Evolutionary conservation across 306 rosid genomes (phyloP).

Genomic region (Malus sylvestris): DNA sequence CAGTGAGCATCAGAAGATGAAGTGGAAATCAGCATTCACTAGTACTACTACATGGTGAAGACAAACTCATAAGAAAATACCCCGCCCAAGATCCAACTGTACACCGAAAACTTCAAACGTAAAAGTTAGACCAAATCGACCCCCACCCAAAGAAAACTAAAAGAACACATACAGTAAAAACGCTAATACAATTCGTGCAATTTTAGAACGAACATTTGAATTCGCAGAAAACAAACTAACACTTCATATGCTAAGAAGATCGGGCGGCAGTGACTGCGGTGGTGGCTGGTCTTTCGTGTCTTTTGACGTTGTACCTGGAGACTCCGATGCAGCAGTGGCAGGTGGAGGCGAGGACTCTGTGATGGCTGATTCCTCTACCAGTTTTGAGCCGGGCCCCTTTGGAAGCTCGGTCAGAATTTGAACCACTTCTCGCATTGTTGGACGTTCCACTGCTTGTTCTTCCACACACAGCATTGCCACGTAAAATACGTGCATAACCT

Average conservation of each 20-base stretch:
- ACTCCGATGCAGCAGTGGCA: conserved; percentile 34
- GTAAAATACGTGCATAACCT: conserved; percentile 81
- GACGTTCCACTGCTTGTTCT: conserved; percentile 94
- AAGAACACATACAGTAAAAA: conserved; percentile 13
- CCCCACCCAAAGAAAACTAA: conserved; percentile 17
- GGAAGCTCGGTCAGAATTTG: conserved; percentile 94
- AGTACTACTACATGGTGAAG: conserved; percentile 7
- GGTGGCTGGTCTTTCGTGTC: conserved; percentile 48
- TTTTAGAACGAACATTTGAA: conserved; percentile 25
- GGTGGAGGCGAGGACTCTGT: conserved; percentile 41
- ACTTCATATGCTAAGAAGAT: conserved; percentile 81
- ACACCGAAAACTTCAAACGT: conserved; percentile 35
- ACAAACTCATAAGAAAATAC: conserved; percentile 10
- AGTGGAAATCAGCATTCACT: conserved; percentile 15
- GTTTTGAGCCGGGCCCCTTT: conserved; percentile 45
- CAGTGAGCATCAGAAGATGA: conserved; percentile 4
- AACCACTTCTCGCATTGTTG: conserved; percentile 96
- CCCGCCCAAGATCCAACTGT: conserved; percentile 59
- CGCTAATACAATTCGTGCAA: conserved; percentile 16
- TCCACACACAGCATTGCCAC: conserved; percentile 95
- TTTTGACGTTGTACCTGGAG: conserved; percentile 32
- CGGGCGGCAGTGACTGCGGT: conserved; percentile 52
- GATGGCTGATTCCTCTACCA: conserved; percentile 27
- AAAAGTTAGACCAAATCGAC: conserved; percentile 40
- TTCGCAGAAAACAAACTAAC: conserved; percentile 3